Percentiles rank a stretch among this genome's conserved stretches.
Conservation (phyloP, 2,329 filamentous ascomycete species). For the Rhinocladiella mackenziei region DNA sequence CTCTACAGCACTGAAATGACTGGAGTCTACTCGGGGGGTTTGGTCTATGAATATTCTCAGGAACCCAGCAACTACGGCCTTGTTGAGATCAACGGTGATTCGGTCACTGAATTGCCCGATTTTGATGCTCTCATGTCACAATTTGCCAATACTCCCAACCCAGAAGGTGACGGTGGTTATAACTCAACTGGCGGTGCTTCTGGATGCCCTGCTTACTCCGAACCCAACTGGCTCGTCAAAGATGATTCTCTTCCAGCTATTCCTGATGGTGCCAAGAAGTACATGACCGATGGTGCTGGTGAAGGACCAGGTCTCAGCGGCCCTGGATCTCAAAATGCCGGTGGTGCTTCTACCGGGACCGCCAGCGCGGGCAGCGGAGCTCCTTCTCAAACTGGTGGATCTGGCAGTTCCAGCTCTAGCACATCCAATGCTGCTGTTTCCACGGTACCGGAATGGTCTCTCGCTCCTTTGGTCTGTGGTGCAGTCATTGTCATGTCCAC, state of each 20-base stretch:
- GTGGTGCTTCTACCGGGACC: constrained; percentile 47
- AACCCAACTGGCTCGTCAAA: constrained; percentile 55
- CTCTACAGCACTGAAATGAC: constrained; percentile 85
- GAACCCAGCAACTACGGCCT: constrained; percentile 78
- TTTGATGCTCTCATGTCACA: constrained; percentile 56
- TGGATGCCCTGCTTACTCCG: constrained; percentile 51
- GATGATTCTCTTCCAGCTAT: constrained; percentile 53
- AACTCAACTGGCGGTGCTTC: constrained; percentile 51
- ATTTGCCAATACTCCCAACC: constrained; percentile 48
- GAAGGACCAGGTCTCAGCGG: constrained; percentile 54
- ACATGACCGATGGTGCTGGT: constrained; percentile 57
- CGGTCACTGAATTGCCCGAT: constrained; percentile 57
- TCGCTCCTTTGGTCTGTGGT: constrained; percentile 51
- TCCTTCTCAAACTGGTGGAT: constrained; percentile 32
- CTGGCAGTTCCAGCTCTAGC: constrained; percentile 33
- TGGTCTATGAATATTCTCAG: constrained; percentile 91
- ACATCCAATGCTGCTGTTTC: constrained; percentile 43
- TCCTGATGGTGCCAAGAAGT: constrained; percentile 52
- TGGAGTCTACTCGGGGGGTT: constrained; percentile 84
- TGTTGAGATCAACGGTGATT: constrained; percentile 58
- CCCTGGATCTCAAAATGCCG: constrained; percentile 53
- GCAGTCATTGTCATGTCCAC: constrained; percentile 51
- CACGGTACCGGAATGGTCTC: constrained; percentile 43
- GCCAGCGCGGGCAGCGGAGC: constrained; percentile 49
- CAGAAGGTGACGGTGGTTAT: constrained; percentile 57